Base-by-base conservation (phyloP, 2,329 filamentous ascomycete genomes). In the Madurella mycetomatis region DNA sequence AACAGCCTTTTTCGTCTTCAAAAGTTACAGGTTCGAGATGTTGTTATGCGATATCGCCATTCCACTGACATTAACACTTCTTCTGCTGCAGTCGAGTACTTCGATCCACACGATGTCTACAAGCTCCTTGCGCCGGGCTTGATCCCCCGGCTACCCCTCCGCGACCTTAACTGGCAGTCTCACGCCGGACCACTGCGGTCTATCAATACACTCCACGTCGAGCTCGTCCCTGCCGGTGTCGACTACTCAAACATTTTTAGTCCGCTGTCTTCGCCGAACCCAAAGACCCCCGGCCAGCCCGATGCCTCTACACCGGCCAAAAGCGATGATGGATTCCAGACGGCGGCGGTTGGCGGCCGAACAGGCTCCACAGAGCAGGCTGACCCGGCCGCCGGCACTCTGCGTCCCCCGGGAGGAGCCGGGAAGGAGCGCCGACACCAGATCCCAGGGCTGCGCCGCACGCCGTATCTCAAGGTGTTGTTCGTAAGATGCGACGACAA, bases 91-190 rank as follows among this genome's bases (percentile, higher is more conserved):
- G 91, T 96, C 76, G 92, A 97, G 78, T 99, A 96, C 75, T 90
- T 88, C 75, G 94, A 99, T 74, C 92, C 94, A 50, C 88, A 90
- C 68, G 86, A 88, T 65, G 82, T 97, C 60, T 97, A 92, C 73
- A 85, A 89, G 55, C 80, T 92, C 49, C 77, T 97, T 42, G 86
- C 87, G 11, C 84, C 89, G 2, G 85, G 92, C 54, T 78, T 99
- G 54, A 78, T 88, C 41, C 79, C 87, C 41, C 87, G 89, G 51
- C 79, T 97, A 0, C 94, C 94, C 34, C 79, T 99, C 39, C 87
- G 86, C 60, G 95, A 97, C 66, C 83, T 99, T 44, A 90, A 97
- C 67, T 99, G 94, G 94, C 95, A 97, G 70, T 96, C 94, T 13
- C 90, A 95, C 57, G 87, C 87, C 30, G 87, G 94, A 0, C 94